Base-by-base conservation (phyloP, 352 stramenopile species). In the Phytophthora brassicae region DNA sequence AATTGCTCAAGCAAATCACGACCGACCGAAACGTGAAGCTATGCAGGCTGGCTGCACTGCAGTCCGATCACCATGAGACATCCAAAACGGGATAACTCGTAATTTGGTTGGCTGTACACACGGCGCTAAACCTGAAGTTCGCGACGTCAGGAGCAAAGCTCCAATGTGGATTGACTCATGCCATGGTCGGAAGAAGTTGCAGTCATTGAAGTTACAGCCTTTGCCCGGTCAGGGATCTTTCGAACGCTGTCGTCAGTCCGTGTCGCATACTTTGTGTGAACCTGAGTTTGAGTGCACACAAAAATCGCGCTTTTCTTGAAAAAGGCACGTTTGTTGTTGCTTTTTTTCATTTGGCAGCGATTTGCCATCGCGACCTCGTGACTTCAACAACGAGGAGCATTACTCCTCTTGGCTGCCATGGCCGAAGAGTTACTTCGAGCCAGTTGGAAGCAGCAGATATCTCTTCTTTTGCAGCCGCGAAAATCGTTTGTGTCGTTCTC, bases 201-300 rank as follows among this genome's bases (percentile, higher is more conserved):
- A 33, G 1, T 22, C 24, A 20, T 35, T 38, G 33, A 19, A 60
- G 38, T 24, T 46, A 47, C 54, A 38, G n/a, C 19, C 16, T 7
- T n/a, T 24, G 14, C 6, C 12, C 19, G 16, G 41, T n/a, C 4
- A 42, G 48, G 38, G 53, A 63, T 64, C 46, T 52, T 4, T 42
- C 24, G 24, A 54, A 33, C 4, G 24, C 63, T 71, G 43, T 19
- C 63, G 63, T 67, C 43, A 62, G 47, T 58, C 31, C 38, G 36
- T 67, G 50, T 71, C 63, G 57, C 63, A 67, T 54, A 60, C 1
- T 24, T 56, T 47, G 26, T 56, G 50, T 66, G 50, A 36, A 56
- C 43, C 44, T 44, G 44, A 58, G 50, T 53, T 56, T 48, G 44
- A 52, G 29, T 48, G 17, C 45, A 54, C 36, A 64, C 26, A 47